phyloP scores from a whole-genome alignment of 2,329 filamentous ascomycete species.

The Trichoderma harzianum region DNA sequence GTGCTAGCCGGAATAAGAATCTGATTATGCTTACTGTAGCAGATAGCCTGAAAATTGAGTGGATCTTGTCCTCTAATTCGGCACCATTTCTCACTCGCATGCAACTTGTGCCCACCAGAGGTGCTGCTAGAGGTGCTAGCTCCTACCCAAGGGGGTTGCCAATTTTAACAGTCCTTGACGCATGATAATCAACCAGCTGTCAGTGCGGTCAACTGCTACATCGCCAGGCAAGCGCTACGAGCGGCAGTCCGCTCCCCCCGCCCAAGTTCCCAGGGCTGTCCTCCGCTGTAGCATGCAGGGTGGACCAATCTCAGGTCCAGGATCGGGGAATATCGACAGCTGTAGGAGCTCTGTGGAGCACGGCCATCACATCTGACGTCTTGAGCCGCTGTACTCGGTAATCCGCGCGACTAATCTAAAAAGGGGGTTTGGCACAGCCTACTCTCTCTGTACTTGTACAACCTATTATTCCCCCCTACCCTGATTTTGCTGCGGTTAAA shows the following conservation, averaged over 20 bases:
- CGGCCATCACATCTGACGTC: background rate
- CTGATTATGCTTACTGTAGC: constrained; percentile 7
- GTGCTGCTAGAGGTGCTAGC: background rate
- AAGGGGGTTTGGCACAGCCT: background rate
- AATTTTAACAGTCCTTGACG: background rate
- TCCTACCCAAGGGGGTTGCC: background rate
- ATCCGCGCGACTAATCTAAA: background rate
- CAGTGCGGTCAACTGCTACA: background rate
- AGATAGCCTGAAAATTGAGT: background rate
- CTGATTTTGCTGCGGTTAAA: background rate
- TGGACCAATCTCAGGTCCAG: background rate
- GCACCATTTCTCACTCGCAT: background rate
- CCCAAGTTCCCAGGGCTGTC: no score
- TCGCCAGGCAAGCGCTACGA: no score
- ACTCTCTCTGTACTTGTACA: background rate
- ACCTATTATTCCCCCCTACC: background rate
- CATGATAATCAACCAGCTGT: background rate
- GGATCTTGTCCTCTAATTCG: background rate
- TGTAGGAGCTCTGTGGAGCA: background rate
- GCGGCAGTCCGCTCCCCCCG: no score
- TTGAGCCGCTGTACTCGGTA: background rate
- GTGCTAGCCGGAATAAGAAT: constrained; percentile 7
- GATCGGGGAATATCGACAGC: background rate
- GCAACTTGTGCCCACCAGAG: background rate
- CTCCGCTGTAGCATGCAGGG: background rate